phyloP scores from a whole-genome alignment of 176 grass and related monocot genomes.

The Elymus sibiricus region DNA sequence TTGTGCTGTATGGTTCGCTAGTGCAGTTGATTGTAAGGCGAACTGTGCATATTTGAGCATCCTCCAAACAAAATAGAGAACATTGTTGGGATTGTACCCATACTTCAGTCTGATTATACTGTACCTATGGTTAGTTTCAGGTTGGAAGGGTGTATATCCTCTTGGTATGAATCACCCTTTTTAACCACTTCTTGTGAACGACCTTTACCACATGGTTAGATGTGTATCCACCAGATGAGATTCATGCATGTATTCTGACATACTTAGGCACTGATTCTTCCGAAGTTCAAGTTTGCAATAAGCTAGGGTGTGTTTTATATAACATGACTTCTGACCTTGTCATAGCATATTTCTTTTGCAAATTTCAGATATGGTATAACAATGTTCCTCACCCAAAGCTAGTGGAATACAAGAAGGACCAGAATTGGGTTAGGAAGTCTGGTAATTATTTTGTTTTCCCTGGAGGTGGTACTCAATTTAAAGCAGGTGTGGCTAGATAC shows the following conservation, averaged over 20 bases:
- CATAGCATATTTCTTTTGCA: slow-evolving; percentile 6
- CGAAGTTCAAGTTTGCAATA: slow-evolving; percentile 13
- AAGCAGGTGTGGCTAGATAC: slow-evolving; percentile 68
- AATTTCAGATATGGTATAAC: slow-evolving; percentile 87
- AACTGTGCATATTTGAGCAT: background rate
- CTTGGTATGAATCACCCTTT: background rate
- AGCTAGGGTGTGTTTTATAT: slow-evolving; percentile 1
- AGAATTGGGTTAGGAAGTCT: slow-evolving; percentile 83
- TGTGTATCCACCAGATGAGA: background rate
- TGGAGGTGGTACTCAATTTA: slow-evolving; percentile 93
- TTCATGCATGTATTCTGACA: background rate
- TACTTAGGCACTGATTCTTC: background rate
- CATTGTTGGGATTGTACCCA: slow-evolving; percentile 1
- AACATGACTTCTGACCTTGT: background rate
- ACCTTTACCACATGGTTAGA: background rate
- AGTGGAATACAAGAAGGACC: slow-evolving; percentile 92
- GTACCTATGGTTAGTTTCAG: background rate
- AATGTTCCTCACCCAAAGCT: slow-evolving; percentile 97
- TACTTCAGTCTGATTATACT: background rate
- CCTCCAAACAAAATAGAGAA: background rate
- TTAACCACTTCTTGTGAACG: background rate
- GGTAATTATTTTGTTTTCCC: slow-evolving; percentile 83
- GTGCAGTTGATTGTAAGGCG: background rate
- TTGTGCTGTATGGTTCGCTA: background rate
- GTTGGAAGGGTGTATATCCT: background rate